phyloP scores from a whole-genome alignment of 2,329 filamentous ascomycete species.

The Cladosporium sp. region DNA sequence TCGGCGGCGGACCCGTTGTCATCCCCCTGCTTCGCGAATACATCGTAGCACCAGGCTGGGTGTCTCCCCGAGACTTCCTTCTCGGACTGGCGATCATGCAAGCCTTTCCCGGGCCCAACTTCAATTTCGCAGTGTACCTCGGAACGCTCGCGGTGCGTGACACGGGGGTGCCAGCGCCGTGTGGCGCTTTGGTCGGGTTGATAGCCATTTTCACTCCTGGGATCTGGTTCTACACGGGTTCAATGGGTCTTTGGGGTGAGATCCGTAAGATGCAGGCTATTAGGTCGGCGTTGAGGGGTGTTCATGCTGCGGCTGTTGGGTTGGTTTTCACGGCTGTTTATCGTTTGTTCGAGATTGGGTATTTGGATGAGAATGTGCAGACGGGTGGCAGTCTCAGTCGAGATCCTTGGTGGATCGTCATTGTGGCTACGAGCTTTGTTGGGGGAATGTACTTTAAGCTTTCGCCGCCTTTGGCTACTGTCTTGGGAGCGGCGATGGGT shows the following conservation, averaged over 20 bases:
- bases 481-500: slow-evolving; percentile 37
- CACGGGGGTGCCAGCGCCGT: slow-evolving; percentile 28
- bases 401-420: slow-evolving; percentile 44
- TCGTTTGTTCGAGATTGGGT: slow-evolving; percentile 42
- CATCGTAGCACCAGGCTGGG: slow-evolving; percentile 65
- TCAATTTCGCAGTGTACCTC: slow-evolving; percentile 48
- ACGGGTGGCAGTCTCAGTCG: slow-evolving; percentile 33
- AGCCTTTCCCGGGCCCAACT: slow-evolving; percentile 62
- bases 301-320: slow-evolving; percentile 42
- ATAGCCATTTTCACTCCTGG: slow-evolving; percentile 38
- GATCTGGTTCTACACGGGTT: slow-evolving; percentile 33
- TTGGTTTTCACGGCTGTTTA: slow-evolving; percentile 44
- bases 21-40: slow-evolving; percentile 41
- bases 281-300: slow-evolving; percentile 34
- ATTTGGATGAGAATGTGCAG: slow-evolving; percentile 34
- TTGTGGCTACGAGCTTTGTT: slow-evolving; percentile 38
- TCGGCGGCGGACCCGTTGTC: slow-evolving; percentile 44
- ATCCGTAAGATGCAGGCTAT: slow-evolving; percentile 34
- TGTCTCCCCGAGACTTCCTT: slow-evolving; percentile 65
- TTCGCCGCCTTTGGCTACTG: slow-evolving; percentile 35
- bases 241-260: slow-evolving; percentile 36
- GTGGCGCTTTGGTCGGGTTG: slow-evolving; percentile 31
- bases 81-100: slow-evolving; percentile 70
- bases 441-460: slow-evolving; percentile 38
- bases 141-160: slow-evolving; percentile 35